Conservation (phyloP, 495 filamentous ascomycete species). For the Penicillium subrubescens region DNA sequence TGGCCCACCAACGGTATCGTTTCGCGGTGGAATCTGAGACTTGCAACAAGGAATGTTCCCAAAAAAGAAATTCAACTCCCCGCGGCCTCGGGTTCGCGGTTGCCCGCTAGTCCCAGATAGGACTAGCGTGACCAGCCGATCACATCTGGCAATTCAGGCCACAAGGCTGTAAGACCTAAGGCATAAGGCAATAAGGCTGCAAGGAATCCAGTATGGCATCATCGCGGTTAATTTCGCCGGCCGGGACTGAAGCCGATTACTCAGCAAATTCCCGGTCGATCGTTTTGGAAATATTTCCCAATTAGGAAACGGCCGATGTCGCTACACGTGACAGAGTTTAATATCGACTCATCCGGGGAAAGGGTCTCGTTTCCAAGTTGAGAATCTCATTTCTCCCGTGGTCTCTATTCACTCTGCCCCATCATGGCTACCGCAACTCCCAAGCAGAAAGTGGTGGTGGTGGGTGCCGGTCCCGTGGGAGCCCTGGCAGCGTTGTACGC, state of each 20-base stretch:
- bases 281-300: slow-evolving; percentile 13
- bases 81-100: slow-evolving; percentile 8
- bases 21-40: neutral
- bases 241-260: neutral
- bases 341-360: slow-evolving; percentile 4
- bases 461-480: slow-evolving; percentile 92
- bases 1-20: neutral
- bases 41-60: neutral
- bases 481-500: slow-evolving; percentile 92
- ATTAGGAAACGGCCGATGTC: slow-evolving; percentile 24
- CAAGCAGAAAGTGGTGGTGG: slow-evolving; percentile 73
- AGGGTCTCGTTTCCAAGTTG: neutral
- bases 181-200: neutral
- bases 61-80: slow-evolving; percentile 18
- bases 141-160: neutral
- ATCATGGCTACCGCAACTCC: slow-evolving; percentile 20
- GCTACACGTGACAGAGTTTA: slow-evolving; percentile 28
- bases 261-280: slow-evolving; percentile 16
- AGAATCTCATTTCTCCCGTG: neutral
- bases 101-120: neutral
- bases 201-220: neutral
- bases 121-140: neutral
- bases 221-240: neutral
- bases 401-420: neutral
- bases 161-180: neutral